These are phyloP conservation scores for Rugosomyces carneus DNA, from an alignment of 1,284 basidiomycete genomes.

Conservation along the genomic window DNA sequence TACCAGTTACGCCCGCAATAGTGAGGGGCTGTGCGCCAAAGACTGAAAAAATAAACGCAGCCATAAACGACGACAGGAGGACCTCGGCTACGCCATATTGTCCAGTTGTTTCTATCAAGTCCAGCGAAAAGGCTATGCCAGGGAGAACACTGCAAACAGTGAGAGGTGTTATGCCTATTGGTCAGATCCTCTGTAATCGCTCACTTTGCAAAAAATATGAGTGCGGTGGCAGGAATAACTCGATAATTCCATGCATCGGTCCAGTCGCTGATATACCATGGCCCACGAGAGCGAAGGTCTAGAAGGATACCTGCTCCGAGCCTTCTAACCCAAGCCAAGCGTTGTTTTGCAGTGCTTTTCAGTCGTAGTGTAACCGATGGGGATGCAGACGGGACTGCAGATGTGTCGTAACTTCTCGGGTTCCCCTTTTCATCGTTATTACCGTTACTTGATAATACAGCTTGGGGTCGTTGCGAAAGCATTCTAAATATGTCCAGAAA, in stretches of 20 bases:
- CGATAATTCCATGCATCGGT: conserved; percentile 85
- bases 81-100: conserved; percentile 92
- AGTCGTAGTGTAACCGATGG: conserved; percentile 12
- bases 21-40: conserved; percentile 90
- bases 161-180: conserved; percentile 4
- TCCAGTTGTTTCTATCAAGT: conserved; percentile 87
- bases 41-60: conserved; percentile 86
- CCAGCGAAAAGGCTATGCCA: conserved; percentile 88
- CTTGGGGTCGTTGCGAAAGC: background rate
- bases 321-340: conserved; percentile 22
- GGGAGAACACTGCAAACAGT: conserved; percentile 63
- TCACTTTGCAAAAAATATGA: conserved; percentile 79
- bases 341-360: conserved; percentile 3
- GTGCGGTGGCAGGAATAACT: conserved; percentile 66
- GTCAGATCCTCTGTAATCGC: conserved; percentile 18
- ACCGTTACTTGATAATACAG: background rate
- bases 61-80: conserved; percentile 76
- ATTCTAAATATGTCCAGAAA: background rate
- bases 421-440: background rate
- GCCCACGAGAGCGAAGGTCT: conserved; percentile 73
- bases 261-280: conserved; percentile 86
- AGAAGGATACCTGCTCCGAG: conserved; percentile 69
- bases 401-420: background rate
- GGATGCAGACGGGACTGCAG: conserved; percentile 11
- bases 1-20: conserved; percentile 91